Conservation (phyloP, 257 asterid species). For the Linaria vulgaris region DNA sequence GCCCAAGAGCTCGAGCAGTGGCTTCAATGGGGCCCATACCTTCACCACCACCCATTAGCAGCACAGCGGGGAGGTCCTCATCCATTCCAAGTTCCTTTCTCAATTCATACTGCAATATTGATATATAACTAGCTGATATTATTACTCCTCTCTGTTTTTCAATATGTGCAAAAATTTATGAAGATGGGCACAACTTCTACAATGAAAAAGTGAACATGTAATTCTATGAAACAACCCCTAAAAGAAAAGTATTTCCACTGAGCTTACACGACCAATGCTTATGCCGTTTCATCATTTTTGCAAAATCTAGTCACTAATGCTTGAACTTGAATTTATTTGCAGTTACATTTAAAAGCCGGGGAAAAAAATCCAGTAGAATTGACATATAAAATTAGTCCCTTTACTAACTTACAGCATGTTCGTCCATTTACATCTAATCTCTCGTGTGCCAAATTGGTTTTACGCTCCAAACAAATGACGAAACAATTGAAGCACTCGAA, state of each 20-base stretch:
- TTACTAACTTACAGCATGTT: background rate
- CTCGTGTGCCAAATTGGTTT: constrained; percentile 1
- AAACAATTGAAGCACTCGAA: constrained; percentile 3
- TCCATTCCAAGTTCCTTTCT: constrained; percentile 88
- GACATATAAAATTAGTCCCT: background rate
- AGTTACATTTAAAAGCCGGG: too few species aligned
- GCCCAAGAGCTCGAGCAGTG: constrained; percentile 89
- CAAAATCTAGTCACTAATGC: too few species aligned
- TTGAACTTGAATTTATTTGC: too few species aligned
- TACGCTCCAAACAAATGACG: constrained; percentile 9
- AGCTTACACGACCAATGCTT: too few species aligned
- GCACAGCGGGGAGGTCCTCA: constrained; percentile 81
- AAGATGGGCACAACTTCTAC: background rate
- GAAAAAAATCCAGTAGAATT: too few species aligned
- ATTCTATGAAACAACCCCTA: too few species aligned
- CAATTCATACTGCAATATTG: constrained; percentile 55
- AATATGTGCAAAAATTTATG: background rate
- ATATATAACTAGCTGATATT: constrained; percentile 8
- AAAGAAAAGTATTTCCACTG: too few species aligned
- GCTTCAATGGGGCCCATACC: constrained; percentile 99
- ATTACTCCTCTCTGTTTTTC: constrained; percentile 1
- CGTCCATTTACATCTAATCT: constrained; percentile 6
- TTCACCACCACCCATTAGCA: constrained; percentile 99
- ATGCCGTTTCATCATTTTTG: too few species aligned
- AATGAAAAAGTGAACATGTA: too few species aligned